These are phyloP conservation scores for Petunia secreta DNA, from an alignment of 257 asterid genomes.

Conservation along the genomic window DNA sequence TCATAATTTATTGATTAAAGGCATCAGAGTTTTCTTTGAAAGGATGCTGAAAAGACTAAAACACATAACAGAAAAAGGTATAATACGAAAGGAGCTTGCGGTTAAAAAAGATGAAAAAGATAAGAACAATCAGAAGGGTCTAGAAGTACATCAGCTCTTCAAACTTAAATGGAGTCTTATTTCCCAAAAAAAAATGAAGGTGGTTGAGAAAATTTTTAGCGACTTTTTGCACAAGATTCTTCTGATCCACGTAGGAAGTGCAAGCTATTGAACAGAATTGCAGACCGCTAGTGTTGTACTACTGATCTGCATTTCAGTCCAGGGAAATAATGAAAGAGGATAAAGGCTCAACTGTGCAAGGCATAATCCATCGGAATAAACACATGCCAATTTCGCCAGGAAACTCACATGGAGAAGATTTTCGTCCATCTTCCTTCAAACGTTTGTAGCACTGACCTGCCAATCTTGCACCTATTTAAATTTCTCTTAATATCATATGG, in stretches of 20 bases:
- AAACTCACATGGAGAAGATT: constrained; percentile 16
- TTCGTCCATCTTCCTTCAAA: neutral
- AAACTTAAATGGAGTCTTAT: neutral
- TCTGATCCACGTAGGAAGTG: neutral
- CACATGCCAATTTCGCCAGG: too few species aligned
- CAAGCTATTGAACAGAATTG: neutral
- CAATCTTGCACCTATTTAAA: neutral
- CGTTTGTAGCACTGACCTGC: neutral
- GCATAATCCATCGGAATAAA: too few species aligned
- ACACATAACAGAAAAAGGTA: neutral
- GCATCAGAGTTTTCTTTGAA: neutral
- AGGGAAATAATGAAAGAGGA: neutral
- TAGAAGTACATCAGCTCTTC: constrained; percentile 1
- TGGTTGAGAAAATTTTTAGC: constrained; percentile 4
- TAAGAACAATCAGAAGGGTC: constrained; percentile 6
- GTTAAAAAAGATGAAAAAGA: too few species aligned
- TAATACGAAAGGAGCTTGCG: too few species aligned
- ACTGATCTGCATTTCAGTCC: constrained; percentile 10
- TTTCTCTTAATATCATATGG: constrained; percentile 2
- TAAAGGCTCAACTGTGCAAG: neutral
- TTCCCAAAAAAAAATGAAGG: neutral
- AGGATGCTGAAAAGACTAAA: neutral
- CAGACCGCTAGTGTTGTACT: neutral
- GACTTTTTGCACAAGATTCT: neutral
- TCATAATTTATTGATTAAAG: too few species aligned